Evolutionary conservation across 164 flowering plant genomes (phyloP), one percentile per base, ranked within the genome.

Genomic region (Brasenia schreberi): DNA sequence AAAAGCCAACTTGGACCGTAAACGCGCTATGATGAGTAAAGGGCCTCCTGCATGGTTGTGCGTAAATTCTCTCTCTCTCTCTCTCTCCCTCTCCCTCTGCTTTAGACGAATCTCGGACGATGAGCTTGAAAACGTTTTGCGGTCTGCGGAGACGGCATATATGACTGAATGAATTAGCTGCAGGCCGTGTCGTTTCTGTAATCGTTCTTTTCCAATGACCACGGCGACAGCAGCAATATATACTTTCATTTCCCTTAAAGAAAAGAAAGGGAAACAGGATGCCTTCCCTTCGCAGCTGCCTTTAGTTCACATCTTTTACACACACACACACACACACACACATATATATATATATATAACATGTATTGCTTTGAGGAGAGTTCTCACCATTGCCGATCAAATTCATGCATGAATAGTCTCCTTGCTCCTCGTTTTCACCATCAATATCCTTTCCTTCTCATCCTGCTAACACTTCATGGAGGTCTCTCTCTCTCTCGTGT

Each of bases 1-100:
- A 69, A 81, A 76, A 77, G 82, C n/a, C 12, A 77, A 69, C 74
- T 80, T 82, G 78, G 86, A 80, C 73, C 75, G 82, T 80, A 82
- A 80, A 82, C 72, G 73, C 77, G 39, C 71, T n/a, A 76, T 76
- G 66, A 75, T 79, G 71, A 62, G 49, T 69, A 72, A 66, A 67
- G 72, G 39, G 39, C 39, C 39, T 33, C 39, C 39, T 33, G 4
- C 39, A 33, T 33, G 39, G 39, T 33, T 33, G 39, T 33, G 4
- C 2, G 39, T 3, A 33, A 3, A 23, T 2, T 23, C 27, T 23
- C 27, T 23, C 73, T 67, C 66, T 11, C 70, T 71, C 70, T 72
- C 76, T 80, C 77, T 77, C 75, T 63, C 14, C 62, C 68, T 49
- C 56, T 49, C 16, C 9, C 16, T 49, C 56, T 49, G 56, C 56